Evolutionary conservation across 179 eudicot genomes (phyloP), one percentile per base, ranked within the genome.

Genomic region (Actinidia chinensis): DNA sequence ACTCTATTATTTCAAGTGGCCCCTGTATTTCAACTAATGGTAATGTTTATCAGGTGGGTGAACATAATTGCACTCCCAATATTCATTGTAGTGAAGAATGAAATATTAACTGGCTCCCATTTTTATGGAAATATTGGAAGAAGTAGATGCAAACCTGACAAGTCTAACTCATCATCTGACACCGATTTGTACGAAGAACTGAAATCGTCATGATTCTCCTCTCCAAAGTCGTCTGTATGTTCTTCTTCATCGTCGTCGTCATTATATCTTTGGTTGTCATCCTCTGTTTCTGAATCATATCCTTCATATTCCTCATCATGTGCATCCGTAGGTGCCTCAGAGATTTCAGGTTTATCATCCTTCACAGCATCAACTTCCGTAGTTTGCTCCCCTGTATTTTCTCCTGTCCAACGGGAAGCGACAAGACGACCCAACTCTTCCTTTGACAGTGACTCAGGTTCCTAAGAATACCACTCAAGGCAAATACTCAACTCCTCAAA

Each of bases 361-460:
- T 77, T 84, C 58, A 82, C 78, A 59, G 81, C 78, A 84, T 83
- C 89, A 73, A 80, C 75, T 75, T 85, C 90, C 60, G 51, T 79
- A 77, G 84, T 71, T 71, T 89, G 81, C 70, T 89, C 79, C 83
- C 83, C 93, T 42, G 85, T 61, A 72, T 87, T 90, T 81, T 91
- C 97, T 81, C 93, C 90, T 6, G 97, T 91, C 99, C 99, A 96
- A 72, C 97, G 96, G 74, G 99, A 94, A 84, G 97, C 99, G 83
- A 96, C 92, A 70, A 83, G 88, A 74, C 98, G 99, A 64, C 99
- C 99, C 58, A 92, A 81, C 78, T 96, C 99, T 82, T 96, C 99
- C 86, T 87, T 91, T 74, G 99, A 94, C 78, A 96, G 83, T 15
- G 87, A 83, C 75, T 88, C 90, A 44, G 88, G 79, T 69, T 85